Evolutionary conservation across 2,329 filamentous ascomycete genomes (phyloP), one percentile per base, ranked within the genome.

Genomic region (Leptographium radiaticola): DNA sequence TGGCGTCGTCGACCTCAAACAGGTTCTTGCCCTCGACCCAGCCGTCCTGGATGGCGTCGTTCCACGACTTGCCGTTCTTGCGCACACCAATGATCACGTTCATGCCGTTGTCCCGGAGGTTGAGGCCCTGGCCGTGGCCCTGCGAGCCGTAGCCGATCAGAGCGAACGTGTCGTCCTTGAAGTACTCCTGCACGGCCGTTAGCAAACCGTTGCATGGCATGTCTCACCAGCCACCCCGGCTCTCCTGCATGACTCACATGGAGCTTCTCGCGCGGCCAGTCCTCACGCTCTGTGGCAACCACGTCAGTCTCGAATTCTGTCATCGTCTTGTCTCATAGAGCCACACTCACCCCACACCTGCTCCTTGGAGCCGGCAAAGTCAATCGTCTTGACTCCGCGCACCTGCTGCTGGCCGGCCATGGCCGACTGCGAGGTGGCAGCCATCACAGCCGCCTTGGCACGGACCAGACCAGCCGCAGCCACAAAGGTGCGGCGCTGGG

Each of bases 251-350:
- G 66, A 81, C 84, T 77, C 75, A 93, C 88, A 70, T 93, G 78
- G 70, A 98, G 89, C 86, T 95, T 97, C 80, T 96, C 91, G 72
- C 86, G 83, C 63, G 93, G 93, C 93, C 93, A 98, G 79, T 98
- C 93, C 70, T 81, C 87, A 76, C 93, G 90, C 83, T 98, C 93
- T 93, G 66, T 58, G 16, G 7, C 12, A 36, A 4, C 16, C 11
- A 7, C 4, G 16, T 48, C 18, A 43, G 25, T 13, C 15, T 8
- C 15, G n/a, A 5, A 40, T 8, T 16, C n/a, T 36, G 34, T n/a
- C 33, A 47, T 18, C 31, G 8, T 16, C 31, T n/a, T 16, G 7
- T 42, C 40, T 16, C 8, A 31, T 7, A 20, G 7, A 10, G 6
- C 13, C 33, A 20, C 8, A 67, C 80, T 65, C 73, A 94, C 89